Percentiles rank a stretch among this genome's conserved stretches.
These are phyloP conservation scores for Inga leiocalycina DNA, from an alignment of 306 rosid genomes.

Conservation along the genomic window DNA sequence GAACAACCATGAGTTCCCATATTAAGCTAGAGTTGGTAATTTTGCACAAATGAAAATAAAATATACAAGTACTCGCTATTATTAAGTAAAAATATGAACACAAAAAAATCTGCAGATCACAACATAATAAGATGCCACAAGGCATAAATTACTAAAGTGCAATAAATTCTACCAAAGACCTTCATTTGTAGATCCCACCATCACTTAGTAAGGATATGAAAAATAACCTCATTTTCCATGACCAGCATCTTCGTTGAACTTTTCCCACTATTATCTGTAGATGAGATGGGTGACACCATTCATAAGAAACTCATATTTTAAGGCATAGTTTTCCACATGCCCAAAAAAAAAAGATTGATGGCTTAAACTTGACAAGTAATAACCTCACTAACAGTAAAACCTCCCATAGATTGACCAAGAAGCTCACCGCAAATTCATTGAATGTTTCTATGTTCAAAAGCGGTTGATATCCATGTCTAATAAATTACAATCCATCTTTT, in stretches of 20 bases:
- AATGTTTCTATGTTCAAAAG: background rate
- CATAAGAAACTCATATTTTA: constrained; percentile 13
- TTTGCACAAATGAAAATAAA: background rate
- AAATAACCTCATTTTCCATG: background rate
- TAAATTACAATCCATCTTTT: background rate
- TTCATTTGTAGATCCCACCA: background rate
- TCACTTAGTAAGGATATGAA: background rate
- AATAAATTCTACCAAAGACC: background rate
- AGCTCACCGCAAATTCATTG: constrained; percentile 29
- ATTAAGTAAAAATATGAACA: background rate
- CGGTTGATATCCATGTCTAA: constrained; percentile 15
- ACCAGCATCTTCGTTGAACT: background rate
- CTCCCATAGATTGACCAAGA: constrained; percentile 12
- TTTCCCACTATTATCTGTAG: background rate
- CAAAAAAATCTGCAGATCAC: constrained; percentile 14
- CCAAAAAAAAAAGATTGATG: constrained; percentile 21
- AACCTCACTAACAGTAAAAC: constrained; percentile 3
- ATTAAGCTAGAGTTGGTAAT: background rate
- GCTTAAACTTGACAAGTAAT: background rate
- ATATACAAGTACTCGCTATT: background rate
- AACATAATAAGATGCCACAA: background rate
- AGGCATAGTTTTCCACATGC: constrained; percentile 12
- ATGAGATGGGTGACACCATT: constrained; percentile 33
- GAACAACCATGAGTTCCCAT: background rate
- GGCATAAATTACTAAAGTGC: background rate